Conservation (phyloP, 139 green algal genomes). For the Chlamydomonas asymmetrica region DNA sequence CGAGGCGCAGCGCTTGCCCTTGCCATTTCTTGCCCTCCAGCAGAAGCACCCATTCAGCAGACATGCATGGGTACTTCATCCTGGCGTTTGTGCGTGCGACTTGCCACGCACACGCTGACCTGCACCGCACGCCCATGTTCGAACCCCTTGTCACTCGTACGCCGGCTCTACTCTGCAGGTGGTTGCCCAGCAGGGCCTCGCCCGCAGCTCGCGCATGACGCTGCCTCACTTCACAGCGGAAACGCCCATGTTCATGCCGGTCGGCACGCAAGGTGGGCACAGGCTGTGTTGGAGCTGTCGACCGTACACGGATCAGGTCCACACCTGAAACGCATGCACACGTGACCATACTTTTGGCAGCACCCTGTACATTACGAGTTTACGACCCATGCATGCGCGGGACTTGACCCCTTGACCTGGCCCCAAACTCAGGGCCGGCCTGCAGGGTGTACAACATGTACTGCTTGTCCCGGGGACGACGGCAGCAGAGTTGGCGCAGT, state of each 20-base stretch:
- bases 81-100: no score
- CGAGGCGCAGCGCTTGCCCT: background rate
- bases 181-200: conserved; percentile 68
- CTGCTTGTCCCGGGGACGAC: no score
- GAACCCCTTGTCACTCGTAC: background rate
- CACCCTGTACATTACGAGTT: no score
- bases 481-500: no score
- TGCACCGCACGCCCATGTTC: background rate
- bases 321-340: background rate
- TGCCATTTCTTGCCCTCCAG: background rate
- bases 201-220: conserved; percentile 73
- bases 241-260: conserved; percentile 99
- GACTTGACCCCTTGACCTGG: no score
- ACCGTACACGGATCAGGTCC: no score
- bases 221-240: conserved; percentile 84
- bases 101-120: no score
- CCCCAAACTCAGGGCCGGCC: no score
- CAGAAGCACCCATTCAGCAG: background rate
- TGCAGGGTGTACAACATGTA: no score
- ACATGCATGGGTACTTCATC: background rate
- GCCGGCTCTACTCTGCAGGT: conserved; percentile 48
- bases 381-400: no score
- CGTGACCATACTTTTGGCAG: no score
- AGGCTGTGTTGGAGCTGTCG: background rate
- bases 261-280: conserved; percentile 89